Base-by-base conservation (phyloP, 371 early-diverging fungal species). In the Apophysomyces elegans region DNA sequence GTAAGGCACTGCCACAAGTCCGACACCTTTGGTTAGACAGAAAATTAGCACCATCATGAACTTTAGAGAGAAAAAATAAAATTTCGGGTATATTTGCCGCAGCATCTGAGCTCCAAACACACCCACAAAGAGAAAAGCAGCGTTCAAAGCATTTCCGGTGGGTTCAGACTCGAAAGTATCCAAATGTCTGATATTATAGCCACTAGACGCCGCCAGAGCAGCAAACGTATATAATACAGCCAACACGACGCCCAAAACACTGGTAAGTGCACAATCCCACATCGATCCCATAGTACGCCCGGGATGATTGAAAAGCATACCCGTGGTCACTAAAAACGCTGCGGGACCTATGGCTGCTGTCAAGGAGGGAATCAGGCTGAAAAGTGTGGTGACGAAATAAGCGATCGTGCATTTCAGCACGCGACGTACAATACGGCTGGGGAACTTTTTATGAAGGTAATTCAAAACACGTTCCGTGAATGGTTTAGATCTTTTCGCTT, bases 391-490 rank as follows among this genome's bases (percentile, higher is more conserved):
- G 3, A 84, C 45, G 39, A 79, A 85, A 32, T 82, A 77, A 13
- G 88, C 86, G 5, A 82, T 59, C 1, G 81, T 74, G 47, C 82
- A 82, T 69, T 86, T 86, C 50, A 86, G 66, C 1, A 85, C 81
- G 12, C 88, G 80, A 58, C 83, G 79, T 32, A 86, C 72, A 21
- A 85, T 79, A 67, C 86, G 73, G 7, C 76, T 74, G 4, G 85
- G 80, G 57, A 88, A 82, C 56, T 70, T 71, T 47, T 56, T 62
- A 62, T 76, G 74, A 35, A 81, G 18, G 46, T 73, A 73, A 18
- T 64, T 56, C 16, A 38, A 21, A 26, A 50, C 54, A 26, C 21
- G 21, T 50, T 50, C 54, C 21, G n/a, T 50, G 21, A 50, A 50
- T 50, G 54, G 21, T 50, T 50, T 50, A 11, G 54, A 50, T 50